Evolutionary conservation across 768 basidiomycete species (phyloP), one percentile per base, ranked within the genome.

Genomic region (Lentinula lateritia): DNA sequence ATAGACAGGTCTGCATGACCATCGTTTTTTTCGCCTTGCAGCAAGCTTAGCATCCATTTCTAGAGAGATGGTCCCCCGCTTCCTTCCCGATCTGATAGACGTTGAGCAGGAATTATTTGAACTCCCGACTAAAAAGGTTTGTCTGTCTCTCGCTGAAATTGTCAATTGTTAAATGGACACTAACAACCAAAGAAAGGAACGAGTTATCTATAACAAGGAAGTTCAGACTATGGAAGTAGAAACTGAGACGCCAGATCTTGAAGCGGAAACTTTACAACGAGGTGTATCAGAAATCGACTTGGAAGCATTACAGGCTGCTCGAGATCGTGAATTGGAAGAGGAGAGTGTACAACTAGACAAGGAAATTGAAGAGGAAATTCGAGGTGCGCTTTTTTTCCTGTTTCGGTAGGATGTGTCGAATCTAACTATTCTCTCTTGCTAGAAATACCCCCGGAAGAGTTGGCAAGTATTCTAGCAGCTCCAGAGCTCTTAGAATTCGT

Each of bases 401-500:
- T 55, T 55, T 48, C 52, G 8, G 36, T 52, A 12, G 20, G 41
- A n/a, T 13, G 48, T n/a, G 16, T 42, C 53, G 35, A 20, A 58
- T 38, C 20, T 28, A 12, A 23, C 23, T 6, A 9, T 20, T 20
- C 45, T 52, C 53, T 46, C 42, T 8, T 46, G 45, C 62, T 48
- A 93, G 97, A 95, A 52, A 75, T 99, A 63, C 84, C 92, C 1
- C 89, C 93, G 62, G 93, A 95, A 62, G 93, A 98, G 72, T 82
- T 90, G 45, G 76, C 83, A 0, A 86, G 85, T 65, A 92, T 98
- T 56, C 80, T 94, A 64, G 77, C 87, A n/a, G 90, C 90, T 7
- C 92, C 95, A 0, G 93, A 95, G 69, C 98, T 98, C 71, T 74
- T 92, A 15, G 90, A 94, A 65, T 99, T 99, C 72, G 87, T 99